Conservation (phyloP, 192 early-diverging fungal genomes). For the Backusella psychrophila region DNA sequence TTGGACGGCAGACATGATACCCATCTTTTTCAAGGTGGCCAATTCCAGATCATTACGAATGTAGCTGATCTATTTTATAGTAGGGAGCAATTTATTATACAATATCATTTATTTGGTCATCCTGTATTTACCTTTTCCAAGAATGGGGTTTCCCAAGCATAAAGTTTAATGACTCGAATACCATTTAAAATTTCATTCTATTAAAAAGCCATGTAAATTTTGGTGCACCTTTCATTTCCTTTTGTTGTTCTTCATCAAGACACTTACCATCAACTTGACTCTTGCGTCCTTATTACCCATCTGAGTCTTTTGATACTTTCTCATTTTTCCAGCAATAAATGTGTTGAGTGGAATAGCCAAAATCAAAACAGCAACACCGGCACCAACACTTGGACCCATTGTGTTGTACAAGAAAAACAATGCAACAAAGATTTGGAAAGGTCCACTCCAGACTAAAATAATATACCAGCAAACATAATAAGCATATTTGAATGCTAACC, state of each 20-base stretch:
- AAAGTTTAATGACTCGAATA: constrained; percentile 95
- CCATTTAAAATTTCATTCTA: constrained; percentile 84
- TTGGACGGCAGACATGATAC: constrained; percentile 63
- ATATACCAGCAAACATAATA: neutral
- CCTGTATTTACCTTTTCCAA: constrained; percentile 55
- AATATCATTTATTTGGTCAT: neutral
- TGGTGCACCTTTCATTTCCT: too few species aligned
- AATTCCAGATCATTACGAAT: constrained; percentile 80
- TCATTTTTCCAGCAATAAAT: constrained; percentile 60
- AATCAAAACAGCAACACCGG: constrained; percentile 83
- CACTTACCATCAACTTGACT: constrained; percentile 45
- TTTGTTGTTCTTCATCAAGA: neutral
- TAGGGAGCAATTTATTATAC: neutral
- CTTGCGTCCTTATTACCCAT: constrained; percentile 85
- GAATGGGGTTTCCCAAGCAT: constrained; percentile 90
- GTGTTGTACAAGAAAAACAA: constrained; percentile 38
- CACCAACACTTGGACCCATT: constrained; percentile 80
- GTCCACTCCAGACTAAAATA: constrained; percentile 25
- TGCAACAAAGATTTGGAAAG: constrained; percentile 22
- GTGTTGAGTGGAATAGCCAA: constrained; percentile 80
- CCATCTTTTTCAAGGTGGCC: constrained; percentile 70
- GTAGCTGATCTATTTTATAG: constrained; percentile 35
- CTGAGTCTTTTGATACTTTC: constrained; percentile 73
- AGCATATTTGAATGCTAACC: neutral
- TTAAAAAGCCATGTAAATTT: neutral